Conservation (phyloP, 2,329 filamentous ascomycete species). For the Clonostachys byssicola region DNA sequence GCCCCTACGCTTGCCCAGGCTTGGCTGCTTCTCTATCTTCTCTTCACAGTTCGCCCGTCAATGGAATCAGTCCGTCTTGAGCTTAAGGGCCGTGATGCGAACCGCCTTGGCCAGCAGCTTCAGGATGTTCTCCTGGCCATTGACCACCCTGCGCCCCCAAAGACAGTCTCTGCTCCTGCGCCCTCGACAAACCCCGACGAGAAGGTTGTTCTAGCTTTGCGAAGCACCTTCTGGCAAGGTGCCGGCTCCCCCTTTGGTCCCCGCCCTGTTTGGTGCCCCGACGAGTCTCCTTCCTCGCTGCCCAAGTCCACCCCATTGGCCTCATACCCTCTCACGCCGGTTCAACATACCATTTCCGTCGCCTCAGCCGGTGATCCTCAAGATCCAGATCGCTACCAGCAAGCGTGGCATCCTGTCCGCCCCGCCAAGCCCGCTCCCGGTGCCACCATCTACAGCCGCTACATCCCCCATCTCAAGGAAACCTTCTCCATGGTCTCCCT, state of each 20-base stretch:
- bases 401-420: slow-evolving; percentile 67
- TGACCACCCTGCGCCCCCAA: slow-evolving; percentile 35
- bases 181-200: slow-evolving; percentile 10
- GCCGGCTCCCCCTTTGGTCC: slow-evolving; percentile 64
- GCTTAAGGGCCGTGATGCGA: slow-evolving; percentile 31
- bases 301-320: slow-evolving; percentile 25
- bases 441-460: slow-evolving; percentile 71
- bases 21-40: slow-evolving; percentile 48
- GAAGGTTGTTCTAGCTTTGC: slow-evolving; percentile 36
- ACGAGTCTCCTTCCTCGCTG: slow-evolving; percentile 30
- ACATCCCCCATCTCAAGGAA: slow-evolving; percentile 71
- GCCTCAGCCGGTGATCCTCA: slow-evolving; percentile 31
- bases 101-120: slow-evolving; percentile 30
- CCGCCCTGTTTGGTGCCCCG: slow-evolving; percentile 57
- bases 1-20: slow-evolving; percentile 42
- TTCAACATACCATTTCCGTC: slow-evolving; percentile 38
- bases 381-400: slow-evolving; percentile 33
- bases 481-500: slow-evolving; percentile 75
- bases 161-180: slow-evolving; percentile 8
- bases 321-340: slow-evolving; percentile 43
- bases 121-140: slow-evolving; percentile 43
- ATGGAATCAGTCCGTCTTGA: slow-evolving; percentile 44
- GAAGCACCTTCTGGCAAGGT: slow-evolving; percentile 65
- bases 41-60: slow-evolving; percentile 44
- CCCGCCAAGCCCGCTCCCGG: slow-evolving; percentile 68